Conservation (phyloP, 2,329 filamentous ascomycete species). For the Sclerotinia borealis region DNA sequence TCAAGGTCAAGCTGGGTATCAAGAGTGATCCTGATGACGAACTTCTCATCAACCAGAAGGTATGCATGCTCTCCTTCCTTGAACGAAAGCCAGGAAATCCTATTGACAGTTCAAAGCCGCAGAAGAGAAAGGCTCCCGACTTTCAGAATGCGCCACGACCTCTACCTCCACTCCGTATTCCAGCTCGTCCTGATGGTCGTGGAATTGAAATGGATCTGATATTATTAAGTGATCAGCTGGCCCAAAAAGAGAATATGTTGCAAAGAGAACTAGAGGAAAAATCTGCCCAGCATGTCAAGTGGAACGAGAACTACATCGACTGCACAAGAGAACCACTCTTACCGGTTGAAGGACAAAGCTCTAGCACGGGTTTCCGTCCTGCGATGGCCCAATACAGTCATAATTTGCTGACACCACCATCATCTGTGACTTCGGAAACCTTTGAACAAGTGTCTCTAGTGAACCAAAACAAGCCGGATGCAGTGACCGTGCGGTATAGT, state of each 20-base stretch:
- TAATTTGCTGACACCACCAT: constrained; percentile 61
- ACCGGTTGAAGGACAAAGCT: constrained; percentile 61
- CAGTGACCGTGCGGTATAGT: constrained; percentile 22
- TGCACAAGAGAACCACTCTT: constrained; percentile 80
- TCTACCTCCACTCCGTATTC: constrained; percentile 60
- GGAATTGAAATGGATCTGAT: constrained; percentile 73
- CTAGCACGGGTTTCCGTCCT: constrained; percentile 60
- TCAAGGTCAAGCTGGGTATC: constrained; percentile 82
- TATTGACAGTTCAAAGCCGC: constrained; percentile 43
- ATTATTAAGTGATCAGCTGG: constrained; percentile 67
- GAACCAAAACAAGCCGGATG: constrained; percentile 25
- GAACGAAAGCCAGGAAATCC: background rate
- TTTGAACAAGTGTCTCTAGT: constrained; percentile 31
- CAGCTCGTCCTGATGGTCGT: constrained; percentile 64
- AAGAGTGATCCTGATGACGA: constrained; percentile 74
- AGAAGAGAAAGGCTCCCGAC: constrained; percentile 64
- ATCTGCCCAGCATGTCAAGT: constrained; percentile 79
- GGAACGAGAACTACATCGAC: constrained; percentile 88
- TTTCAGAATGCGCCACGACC: constrained; percentile 50
- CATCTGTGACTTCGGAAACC: constrained; percentile 35
- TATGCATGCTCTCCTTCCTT: constrained; percentile 41
- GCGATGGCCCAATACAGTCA: constrained; percentile 59
- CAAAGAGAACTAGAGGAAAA: constrained; percentile 78
- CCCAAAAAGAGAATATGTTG: constrained; percentile 77
- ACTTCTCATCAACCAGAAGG: constrained; percentile 90